These are phyloP conservation scores for Pseudogymnoascus sp. DNA, from an alignment of 2,329 filamentous ascomycete species.

Conservation along the genomic window DNA sequence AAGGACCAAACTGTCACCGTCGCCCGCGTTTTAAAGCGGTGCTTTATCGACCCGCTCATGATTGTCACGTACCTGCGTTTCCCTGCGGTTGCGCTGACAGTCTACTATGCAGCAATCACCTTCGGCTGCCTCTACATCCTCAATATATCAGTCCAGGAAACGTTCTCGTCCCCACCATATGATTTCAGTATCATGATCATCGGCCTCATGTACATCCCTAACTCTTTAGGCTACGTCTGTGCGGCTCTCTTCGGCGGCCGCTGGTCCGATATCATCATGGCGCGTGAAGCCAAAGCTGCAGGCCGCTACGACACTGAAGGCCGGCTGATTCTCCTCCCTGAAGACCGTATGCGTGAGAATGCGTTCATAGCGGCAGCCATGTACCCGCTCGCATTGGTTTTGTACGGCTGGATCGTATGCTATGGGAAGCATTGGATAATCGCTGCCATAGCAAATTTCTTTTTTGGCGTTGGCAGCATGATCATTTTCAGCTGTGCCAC, in stretches of 20 bases:
- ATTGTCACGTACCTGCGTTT: conserved; percentile 66
- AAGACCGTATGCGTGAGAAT: conserved; percentile 77
- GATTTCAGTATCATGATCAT: conserved; percentile 58
- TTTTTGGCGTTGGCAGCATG: conserved; percentile 72
- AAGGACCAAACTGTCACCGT: conserved; percentile 46
- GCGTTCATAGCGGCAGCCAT: conserved; percentile 65
- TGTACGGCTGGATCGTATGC: conserved; percentile 68
- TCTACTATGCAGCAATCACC: conserved; percentile 65
- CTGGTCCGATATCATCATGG: conserved; percentile 79
- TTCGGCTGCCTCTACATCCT: conserved; percentile 68
- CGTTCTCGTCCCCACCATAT: conserved; percentile 60
- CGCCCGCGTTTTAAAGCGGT: conserved; percentile 45
- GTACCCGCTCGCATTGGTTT: conserved; percentile 61
- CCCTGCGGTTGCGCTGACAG: conserved; percentile 63
- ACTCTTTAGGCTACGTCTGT: conserved; percentile 62
- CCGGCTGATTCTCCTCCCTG: conserved; percentile 58
- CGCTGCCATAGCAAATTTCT: conserved; percentile 56
- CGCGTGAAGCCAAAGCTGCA: conserved; percentile 61
- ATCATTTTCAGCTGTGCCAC: conserved; percentile 43
- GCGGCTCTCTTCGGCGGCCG: conserved; percentile 61
- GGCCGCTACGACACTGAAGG: conserved; percentile 60
- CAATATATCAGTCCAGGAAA: conserved; percentile 67
- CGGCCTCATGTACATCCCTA: conserved; percentile 69
- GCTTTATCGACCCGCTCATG: conserved; percentile 62
- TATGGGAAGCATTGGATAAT: conserved; percentile 56